Base-by-base conservation (phyloP, 345 rosid genomes). In the Populus tremula region DNA sequence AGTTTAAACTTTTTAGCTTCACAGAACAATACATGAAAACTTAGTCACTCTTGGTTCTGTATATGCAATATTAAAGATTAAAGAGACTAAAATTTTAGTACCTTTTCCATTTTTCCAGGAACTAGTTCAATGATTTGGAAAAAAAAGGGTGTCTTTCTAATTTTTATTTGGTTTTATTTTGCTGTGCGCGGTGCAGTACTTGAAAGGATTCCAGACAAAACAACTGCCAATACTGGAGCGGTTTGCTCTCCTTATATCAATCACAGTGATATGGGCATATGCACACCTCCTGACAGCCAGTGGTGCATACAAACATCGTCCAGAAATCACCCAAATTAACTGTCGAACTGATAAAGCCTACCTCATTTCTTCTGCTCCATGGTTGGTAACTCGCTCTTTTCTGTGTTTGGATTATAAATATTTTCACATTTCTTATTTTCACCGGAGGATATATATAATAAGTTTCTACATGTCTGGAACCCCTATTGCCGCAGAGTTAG, bases 301-400 rank as follows among this genome's bases (percentile, higher is more conserved):
- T 81, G 97, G 98, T 0, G 98, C 97, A 43, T 96, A 96, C 84
- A 96, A 90, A 81, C 98, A 96, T 82, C 85, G 80, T 78, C 92
- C 99, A 1, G 90, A 87, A 6, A 74, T 87, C 50, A 96, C 99
- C 8, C 97, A 96, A 88, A 5, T 81, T 1, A 91, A 90, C 79
- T 96, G 99, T 83, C 89, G 97, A 84, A 96, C 99, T 4, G 98
- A 96, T 87, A 87, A 76, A 90, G 97, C 99, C 77, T 87, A 94
- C 87, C 95, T 96, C 82, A 94, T 96, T 82, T 96, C 98, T n/a
- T 86, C 99, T 76, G 98, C 99, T 84, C 98, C 98, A 78, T 96
- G 99, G 99, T 96, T 71, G 39, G 89, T 85, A 62, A 47, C 70
- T 31, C 18, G 35, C 50, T 59, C 31, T 70, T 71, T 41, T 33